These are phyloP conservation scores for Suillus ampliporus DNA, from an alignment of 768 basidiomycete genomes.

Conservation along the genomic window DNA sequence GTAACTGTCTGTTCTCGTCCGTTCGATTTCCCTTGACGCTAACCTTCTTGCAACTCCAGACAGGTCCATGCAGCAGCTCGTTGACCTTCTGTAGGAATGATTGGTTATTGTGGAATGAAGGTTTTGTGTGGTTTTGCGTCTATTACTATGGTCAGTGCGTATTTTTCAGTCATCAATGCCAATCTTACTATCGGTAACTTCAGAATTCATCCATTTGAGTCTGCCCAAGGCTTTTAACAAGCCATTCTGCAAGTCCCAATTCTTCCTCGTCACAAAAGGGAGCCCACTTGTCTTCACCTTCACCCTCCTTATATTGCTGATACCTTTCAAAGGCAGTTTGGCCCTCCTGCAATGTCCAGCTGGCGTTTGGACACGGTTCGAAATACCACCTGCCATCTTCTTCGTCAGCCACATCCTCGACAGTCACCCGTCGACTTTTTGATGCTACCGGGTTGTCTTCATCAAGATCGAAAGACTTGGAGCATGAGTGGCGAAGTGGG, in stretches of 20 bases:
- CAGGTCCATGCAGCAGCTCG: constrained; percentile 23
- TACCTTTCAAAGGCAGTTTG: constrained; percentile 1
- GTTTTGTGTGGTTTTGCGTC: constrained; percentile 13
- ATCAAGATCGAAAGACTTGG: neutral
- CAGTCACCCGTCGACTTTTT: neutral
- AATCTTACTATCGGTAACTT: neutral
- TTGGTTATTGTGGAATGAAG: constrained; percentile 34
- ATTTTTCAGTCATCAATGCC: neutral
- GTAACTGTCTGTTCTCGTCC: constrained; percentile 13
- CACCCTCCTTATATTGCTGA: neutral
- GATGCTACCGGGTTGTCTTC: neutral
- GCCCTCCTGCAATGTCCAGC: neutral
- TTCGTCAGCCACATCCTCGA: constrained; percentile 7
- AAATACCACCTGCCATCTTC: constrained; percentile 2
- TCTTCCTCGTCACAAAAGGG: constrained; percentile 40
- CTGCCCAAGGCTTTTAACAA: constrained; percentile 35
- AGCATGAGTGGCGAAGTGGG: neutral
- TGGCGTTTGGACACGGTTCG: neutral
- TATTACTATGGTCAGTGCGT: neutral
- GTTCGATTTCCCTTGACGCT: constrained; percentile 25
- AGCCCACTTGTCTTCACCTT: neutral
- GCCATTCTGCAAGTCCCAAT: constrained; percentile 41
- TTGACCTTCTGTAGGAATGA: constrained; percentile 29
- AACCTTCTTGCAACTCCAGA: constrained; percentile 29
- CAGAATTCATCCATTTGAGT: constrained; percentile 30